These are phyloP conservation scores for Entomortierella parvispora DNA, from an alignment of 192 early-diverging fungal genomes.

Conservation along the genomic window DNA sequence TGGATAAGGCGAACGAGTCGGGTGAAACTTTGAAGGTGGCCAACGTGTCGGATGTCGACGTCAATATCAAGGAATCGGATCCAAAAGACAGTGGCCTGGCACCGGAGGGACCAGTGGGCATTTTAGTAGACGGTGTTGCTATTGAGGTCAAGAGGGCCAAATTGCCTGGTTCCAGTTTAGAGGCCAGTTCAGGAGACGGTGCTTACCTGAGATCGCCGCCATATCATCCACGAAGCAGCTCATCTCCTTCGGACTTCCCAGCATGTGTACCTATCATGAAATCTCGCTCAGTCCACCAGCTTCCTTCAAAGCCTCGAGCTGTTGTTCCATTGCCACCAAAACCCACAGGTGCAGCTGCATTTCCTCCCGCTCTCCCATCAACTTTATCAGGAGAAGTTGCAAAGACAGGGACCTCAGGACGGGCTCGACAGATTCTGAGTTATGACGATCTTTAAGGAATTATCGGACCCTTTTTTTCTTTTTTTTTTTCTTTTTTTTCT, in stretches of 20 bases:
- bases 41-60: too few species aligned
- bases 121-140: constrained; percentile 9
- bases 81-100: too few species aligned
- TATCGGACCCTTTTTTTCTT: not conserved
- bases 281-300: constrained; percentile 20
- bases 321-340: constrained; percentile 25
- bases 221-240: not conserved
- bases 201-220: too few species aligned
- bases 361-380: constrained; percentile 7
- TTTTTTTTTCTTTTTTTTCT: constrained; percentile 15
- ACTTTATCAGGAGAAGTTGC: not conserved
- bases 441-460: constrained; percentile 20
- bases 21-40: too few species aligned
- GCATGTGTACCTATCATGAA: not conserved
- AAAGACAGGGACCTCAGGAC: constrained; percentile 5
- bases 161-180: constrained; percentile 46
- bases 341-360: constrained; percentile 28
- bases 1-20: constrained; percentile 53
- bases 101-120: too few species aligned
- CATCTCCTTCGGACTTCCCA: too few species aligned
- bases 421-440: constrained; percentile 25
- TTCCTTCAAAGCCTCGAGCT: constrained; percentile 27
- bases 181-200: constrained; percentile 37
- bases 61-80: too few species aligned
- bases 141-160: constrained; percentile 48